Evolutionary conservation across 129 eudicot genomes (phyloP), one percentile per base, ranked within the genome.

Genomic region (Daucus carota): DNA sequence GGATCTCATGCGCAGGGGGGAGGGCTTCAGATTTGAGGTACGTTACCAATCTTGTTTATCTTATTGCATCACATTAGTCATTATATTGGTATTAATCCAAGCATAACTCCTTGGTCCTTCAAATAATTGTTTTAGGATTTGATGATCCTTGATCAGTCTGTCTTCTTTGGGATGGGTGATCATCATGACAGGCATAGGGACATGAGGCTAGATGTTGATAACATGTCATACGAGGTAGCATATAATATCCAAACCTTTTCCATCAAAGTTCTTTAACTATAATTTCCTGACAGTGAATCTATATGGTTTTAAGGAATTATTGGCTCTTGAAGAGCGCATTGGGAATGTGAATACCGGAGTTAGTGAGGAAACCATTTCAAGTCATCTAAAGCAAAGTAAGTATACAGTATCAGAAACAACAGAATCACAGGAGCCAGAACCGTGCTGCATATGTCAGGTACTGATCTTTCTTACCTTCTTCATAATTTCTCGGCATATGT

Each of bases 201-300:
- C 78, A 91, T 94, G 98, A 86, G 98, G 75, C 86, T 91, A 17
- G 98, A 94, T 83, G 92, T 91, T 50, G 98, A 94, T 79, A 91
- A 89, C 85, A 94, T 94, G 98, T 91, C 98, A 9, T 94, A 94
- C 38, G 98, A 94, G 96, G 98, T 89, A 79, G 3, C 9, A 26
- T 3, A 72, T 3, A 72, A 42, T 29, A 33, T 45, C 24, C 15
- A 26, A 13, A 31, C 18, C 6, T 24, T 34, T 54, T 43, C 48
- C 48, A 32, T 28, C 5, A 22, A 26, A 14, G 18, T 8, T 38
- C 43, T 26, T 31, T 44, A 32, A 13, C 22, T 26, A 18, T 57
- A 31, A 47, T 76, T 24, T 17, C 60, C 18, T 50, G 45, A 42
- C 69, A 40, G 69, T 0, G n/a, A 29, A 45, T 26, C n/a, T 28